Base-by-base conservation (phyloP, 805 yeast genomes). In the Candida namnaoensis region DNA sequence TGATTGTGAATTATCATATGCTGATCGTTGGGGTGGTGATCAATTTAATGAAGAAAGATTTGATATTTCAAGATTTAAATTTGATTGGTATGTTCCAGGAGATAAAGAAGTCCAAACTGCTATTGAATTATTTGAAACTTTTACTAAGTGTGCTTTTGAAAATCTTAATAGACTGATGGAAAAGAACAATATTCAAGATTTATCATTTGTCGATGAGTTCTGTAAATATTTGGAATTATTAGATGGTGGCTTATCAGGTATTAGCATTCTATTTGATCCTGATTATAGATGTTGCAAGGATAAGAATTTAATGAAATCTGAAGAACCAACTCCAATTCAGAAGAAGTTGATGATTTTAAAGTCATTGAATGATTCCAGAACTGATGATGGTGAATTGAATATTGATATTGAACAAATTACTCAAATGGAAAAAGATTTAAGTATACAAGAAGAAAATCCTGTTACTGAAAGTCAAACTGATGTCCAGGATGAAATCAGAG, bases 81-180 rank as follows among this genome's bases (percentile, higher is more conserved):
- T 88, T 48, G 64, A 69, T 1, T 91, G 99, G 99, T 87, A 80
- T 51, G 57, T 70, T 1, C 97, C 98, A 0, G 54, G 68, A 1
- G 60, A 59, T 2, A 60, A 51, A 2, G 88, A 82, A 38, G 63
- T 86, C 3, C 64, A 64, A 0, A 73, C 75, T 52, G 90, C 95
- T 0, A 69, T 80, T 5, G 70, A 73, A 3, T 60, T 78, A 10
- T 84, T 81, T 49, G 73, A 70, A 19, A 56, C 53, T 1, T 46
- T 61, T 13, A 60, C 64, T 45, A 40, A 41, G 12, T 12, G 6
- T 4, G 33, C 33, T 5, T 13, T 30, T 11, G 11, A 6, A 47
- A 49, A 11, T 47, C 53, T 5, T 49, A 48, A 11, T 46, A 49
- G 15, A 62, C 65, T 30, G 4, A 30, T 30, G 33, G 33, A 7